Evolutionary conservation across 441 rosid species (phyloP).

Genomic region (Hura crepitans): DNA sequence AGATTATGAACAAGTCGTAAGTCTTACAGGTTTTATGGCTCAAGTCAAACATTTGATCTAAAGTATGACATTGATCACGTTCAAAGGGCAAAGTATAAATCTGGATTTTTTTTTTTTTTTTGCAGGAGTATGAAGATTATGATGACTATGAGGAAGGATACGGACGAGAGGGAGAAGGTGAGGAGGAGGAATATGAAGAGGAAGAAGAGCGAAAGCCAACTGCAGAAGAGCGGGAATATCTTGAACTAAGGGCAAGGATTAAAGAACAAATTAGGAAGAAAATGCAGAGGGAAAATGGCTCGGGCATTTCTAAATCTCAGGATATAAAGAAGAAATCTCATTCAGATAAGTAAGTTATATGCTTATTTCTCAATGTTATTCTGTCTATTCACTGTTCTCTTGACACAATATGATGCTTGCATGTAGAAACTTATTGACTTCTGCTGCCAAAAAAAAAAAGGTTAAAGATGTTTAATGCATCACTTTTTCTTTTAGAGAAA

Average conservation of each 20-base stretch:
- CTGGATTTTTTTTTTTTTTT: too few species aligned
- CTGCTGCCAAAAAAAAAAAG: too few species aligned
- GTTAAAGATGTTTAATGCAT: background rate
- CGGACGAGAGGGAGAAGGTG: conserved; percentile 35
- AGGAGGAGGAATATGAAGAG: conserved; percentile 36
- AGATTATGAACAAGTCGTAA: conserved; percentile 39
- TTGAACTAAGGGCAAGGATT: conserved; percentile 53
- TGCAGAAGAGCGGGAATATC: conserved; percentile 61
- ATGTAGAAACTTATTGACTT: background rate
- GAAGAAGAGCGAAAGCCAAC: conserved; percentile 56
- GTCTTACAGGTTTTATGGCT: conserved; percentile 8
- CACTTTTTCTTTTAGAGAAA: background rate
- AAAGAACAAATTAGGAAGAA: conserved; percentile 59
- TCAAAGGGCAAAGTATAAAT: too few species aligned
- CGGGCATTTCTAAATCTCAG: conserved; percentile 37
- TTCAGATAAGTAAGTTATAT: conserved; percentile 50
- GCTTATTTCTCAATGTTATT: background rate
- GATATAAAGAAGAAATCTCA: conserved; percentile 45
- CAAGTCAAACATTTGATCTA: background rate
- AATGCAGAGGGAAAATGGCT: conserved; percentile 41
- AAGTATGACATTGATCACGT: background rate
- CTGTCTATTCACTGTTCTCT: background rate
- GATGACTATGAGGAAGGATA: conserved; percentile 62
- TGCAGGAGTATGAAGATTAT: conserved; percentile 66
- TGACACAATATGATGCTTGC: background rate